Base-by-base conservation (phyloP, 805 yeast genomes). In the Danielia oregonensis region DNA sequence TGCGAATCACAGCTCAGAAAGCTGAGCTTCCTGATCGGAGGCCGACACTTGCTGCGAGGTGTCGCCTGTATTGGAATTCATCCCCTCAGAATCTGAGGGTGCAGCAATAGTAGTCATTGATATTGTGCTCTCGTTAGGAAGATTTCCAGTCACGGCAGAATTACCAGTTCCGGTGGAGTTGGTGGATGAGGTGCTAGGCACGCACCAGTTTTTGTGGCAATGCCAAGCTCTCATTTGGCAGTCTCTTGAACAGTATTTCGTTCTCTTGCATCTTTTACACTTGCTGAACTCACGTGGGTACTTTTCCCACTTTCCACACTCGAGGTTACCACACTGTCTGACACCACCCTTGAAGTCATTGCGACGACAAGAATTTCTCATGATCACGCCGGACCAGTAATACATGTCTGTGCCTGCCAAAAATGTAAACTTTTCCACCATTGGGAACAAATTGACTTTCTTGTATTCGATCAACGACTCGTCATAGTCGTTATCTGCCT, bases 361-460 rank as follows among this genome's bases (percentile, higher is more conserved):
- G 51, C 89, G 80, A 37, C 97, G 75, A 55, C 96, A 91, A 1
- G 96, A 88, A 58, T 93, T 93, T 36, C 97, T 72, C 89, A 93
- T 93, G 25, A 89, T 87, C n/a, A 91, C 95, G 3, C 96, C 93
- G 2, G 97, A 86, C 98, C 98, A 91, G 59, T 89, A 88, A 47
- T 84, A 82, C 69, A 88, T 78, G 47, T 89, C 96, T 27, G 81
- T 76, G 3, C 86, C 78, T 46, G 82, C 76, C 30, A 70, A 63
- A 34, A 74, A 68, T 0, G 97, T 91, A 55, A 86, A 91, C 57
- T 85, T 80, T 58, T 91, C 98, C 24, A 91, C 97, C 46, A 91
- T 62, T 7, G 95, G 96, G 63, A 93, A 91, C 17, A 91, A 63
- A 55, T 91, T 87, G 18, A 80, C 61, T 35, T 62, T 59, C 36